Evolutionary conservation across 805 yeast genomes (phyloP), one percentile per base, ranked within the genome.

Genomic region (Saccharomycopsis capsularis): DNA sequence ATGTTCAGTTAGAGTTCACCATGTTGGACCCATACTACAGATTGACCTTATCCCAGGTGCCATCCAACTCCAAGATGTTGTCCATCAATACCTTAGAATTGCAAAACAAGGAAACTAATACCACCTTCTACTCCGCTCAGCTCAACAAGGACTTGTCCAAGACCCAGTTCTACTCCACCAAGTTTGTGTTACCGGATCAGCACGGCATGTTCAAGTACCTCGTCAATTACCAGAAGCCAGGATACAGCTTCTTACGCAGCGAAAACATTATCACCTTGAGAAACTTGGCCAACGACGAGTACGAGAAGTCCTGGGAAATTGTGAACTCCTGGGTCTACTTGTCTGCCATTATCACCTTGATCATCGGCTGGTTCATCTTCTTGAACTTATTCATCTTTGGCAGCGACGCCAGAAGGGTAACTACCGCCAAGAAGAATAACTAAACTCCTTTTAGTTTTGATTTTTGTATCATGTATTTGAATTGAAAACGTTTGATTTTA

Each of bases 21-120:
- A 82, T 93, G 91, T 76, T 93, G 55, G 98, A 93, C 63, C 99
- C 99, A 39, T 93, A 91, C 70, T 89, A 89, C 62, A 80, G 99
- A 61, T 62, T 91, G 50, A 79, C 74, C 53, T 68, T 93, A 59
- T 57, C 64, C 18, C 71, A 74, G 25, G 61, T 69, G 40, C 70
- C 70, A 38, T 5, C 34, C 3, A 36, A 41, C 18, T 42, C 48
- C n/a, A 13, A 24, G 25, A 19, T 18, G 7, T 27, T 53, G 29
- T 44, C 55, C n/a, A 40, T 50, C 13, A 53, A 53, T 36, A 40
- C 38, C 35, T 27, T 42, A 13, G 29, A 30, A 6, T 39, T 48
- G 5, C 9, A 19, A 9, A 16, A n/a, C 21, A 37, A 21, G 7
- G 51, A 38, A n/a, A 18, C 44, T 9, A 52, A 52, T 42, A 42